Evolutionary conservation across 129 eudicot species (phyloP), one percentile per base, ranked within the genome.

Genomic region (Silybum marianum): DNA sequence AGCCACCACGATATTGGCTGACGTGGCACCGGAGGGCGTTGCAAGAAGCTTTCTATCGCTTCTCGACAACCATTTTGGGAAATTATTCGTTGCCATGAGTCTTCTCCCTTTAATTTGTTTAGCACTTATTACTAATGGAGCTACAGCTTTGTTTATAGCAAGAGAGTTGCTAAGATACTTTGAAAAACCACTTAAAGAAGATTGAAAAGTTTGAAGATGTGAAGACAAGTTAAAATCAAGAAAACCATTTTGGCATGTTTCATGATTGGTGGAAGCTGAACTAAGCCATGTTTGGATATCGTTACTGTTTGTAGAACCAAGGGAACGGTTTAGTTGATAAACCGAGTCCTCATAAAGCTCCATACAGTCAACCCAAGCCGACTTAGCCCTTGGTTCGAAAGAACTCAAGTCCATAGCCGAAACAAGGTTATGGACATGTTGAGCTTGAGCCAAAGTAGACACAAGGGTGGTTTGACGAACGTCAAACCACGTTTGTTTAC

Each of bases 301-400:
- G 13, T 67, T 25, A 69, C 70, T 77, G 71, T 83, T 83, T 73
- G 77, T 69, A 38, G 85, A 69, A 18, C 77, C 84, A 36, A 87
- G 39, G 12, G 93, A 76, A 70, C 83, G 90, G 51, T 87, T 88
- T 77, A 89, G 69, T 16, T 77, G 72, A 76, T 79, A 73, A 80
- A 91, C 78, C 22, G 89, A 82, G 81, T 88, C 91, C 38, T 91
- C 92, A 1, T 88, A 91, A 25, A 91, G 91, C 87, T 91, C 96
- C 79, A 88, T 18, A 80, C 96, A 91, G 62, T 91, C 96, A 0
- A 80, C 82, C 96, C 92, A 91, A 51, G 96, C 92, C 6, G 78
- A 73, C 83, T 80, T 85, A 70, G 86, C 91, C 83, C 84, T 80
- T 24, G 71, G 84, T 19, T 76, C 76, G 1, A 87, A 85, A 39